Base-by-base conservation (phyloP, 1,284 basidiomycete genomes). In the Meira miltonrushii region DNA sequence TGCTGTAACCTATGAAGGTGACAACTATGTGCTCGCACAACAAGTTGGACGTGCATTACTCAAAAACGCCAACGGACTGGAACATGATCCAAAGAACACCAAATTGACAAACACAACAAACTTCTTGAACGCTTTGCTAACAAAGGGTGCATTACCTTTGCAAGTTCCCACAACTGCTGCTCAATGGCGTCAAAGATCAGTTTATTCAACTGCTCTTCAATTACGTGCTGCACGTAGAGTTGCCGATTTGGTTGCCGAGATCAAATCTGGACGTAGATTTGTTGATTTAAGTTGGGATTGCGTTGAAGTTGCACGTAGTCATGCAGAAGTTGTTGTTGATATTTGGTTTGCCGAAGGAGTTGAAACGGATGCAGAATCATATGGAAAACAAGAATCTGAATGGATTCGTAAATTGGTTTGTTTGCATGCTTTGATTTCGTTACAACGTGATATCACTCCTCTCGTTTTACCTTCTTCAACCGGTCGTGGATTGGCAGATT, bases 381-480 rank as follows among this genome's bases (percentile, higher is more conserved):
- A 69, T 25, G 71, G 71, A 9, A 43, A 56, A 4, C 44, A 57
- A 1, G 67, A 64, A 28, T 60, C 59, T 15, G 13, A 39, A 15
- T 72, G 70, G 70, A 46, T 74, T 28, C 53, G 60, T 56, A 68
- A 68, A 60, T 60, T 74, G 44, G 68, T 74, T 2, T 58, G 63
- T 13, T 61, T 73, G 8, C 62, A 71, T 50, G 71, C 69, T 0
- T 58, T 74, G 8, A 64, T 57, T 19, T 66, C 61, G 5, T 51
- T 74, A 11, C 65, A 62, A 39, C 54, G 72, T 21, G 69, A 74
- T 59, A 65, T 74, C 19, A 71, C 68, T 0, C 72, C 72, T 11
- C 59, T 86, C 69, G 81, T 88, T 17, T 80, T 89, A 8, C 85
- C 83, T 0, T 82, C 83, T 0, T 78, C 84, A 10, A 86, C 71